Evolutionary conservation across 345 rosid genomes (phyloP).

Genomic region (Citrus medica): DNA sequence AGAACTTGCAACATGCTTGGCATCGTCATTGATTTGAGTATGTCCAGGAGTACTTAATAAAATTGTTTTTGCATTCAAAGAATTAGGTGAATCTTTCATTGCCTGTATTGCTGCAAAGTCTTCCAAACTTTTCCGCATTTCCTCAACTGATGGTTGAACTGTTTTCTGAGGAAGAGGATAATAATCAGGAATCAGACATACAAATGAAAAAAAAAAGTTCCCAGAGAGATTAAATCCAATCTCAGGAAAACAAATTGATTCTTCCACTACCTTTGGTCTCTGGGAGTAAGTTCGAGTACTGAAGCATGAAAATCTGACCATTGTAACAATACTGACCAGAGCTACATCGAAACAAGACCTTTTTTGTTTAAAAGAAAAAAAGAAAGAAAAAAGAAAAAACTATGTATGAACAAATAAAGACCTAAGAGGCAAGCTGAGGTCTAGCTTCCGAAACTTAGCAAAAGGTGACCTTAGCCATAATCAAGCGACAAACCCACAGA

Average conservation of each 20-base stretch:
- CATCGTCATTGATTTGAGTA: conserved; percentile 22
- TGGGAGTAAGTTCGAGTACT: conserved; percentile 42
- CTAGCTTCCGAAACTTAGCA: conserved; percentile 28
- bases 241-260: too few species aligned
- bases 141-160: conserved; percentile 28
- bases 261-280: conserved; percentile 58
- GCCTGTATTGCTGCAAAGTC: conserved; percentile 38
- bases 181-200: conserved; percentile 10
- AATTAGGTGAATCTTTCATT: conserved; percentile 25
- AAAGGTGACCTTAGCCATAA: conserved; percentile 73
- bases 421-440: conserved; percentile 15
- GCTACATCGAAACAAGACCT: conserved; percentile 36
- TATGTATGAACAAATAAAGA: conserved; percentile 17
- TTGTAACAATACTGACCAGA: conserved; percentile 24
- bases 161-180: conserved; percentile 34
- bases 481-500: conserved; percentile 85
- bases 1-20: conserved; percentile 27
- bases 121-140: conserved; percentile 40
- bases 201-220: neutral
- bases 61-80: conserved; percentile 29
- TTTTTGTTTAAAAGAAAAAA: conserved; percentile 4
- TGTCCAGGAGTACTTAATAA: conserved; percentile 24
- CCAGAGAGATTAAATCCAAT: too few species aligned
- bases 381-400: neutral
- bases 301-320: conserved; percentile 98